Evolutionary conservation across 306 rosid species (phyloP).

Genomic region (Vicia villosa): DNA sequence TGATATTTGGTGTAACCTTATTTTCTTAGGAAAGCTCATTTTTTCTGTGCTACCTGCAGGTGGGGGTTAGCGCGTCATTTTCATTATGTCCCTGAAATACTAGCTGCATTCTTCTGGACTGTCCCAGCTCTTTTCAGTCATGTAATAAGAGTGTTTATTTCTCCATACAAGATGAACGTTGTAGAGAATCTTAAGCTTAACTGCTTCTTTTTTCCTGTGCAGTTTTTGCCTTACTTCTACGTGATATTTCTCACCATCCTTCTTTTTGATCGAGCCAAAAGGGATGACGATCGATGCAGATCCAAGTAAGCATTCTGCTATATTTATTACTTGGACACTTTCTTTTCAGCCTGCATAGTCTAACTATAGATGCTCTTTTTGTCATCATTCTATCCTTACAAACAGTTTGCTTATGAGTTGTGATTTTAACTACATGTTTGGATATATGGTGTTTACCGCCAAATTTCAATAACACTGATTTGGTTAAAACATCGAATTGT

Average conservation of each 20-base stretch:
- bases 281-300: slow-evolving; percentile 92
- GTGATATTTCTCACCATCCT: slow-evolving; percentile 88
- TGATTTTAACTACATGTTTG: background rate
- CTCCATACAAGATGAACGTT: slow-evolving; percentile 29
- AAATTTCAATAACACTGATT: background rate
- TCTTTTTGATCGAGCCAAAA: slow-evolving; percentile 90
- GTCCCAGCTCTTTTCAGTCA: slow-evolving; percentile 91
- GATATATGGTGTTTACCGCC: background rate
- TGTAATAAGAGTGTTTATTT: slow-evolving; percentile 53
- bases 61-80: slow-evolving; percentile 98
- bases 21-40: slow-evolving; percentile 19
- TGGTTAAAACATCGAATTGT: background rate
- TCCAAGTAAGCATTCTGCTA: slow-evolving; percentile 74
- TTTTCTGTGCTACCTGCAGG: slow-evolving; percentile 60
- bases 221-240: slow-evolving; percentile 93
- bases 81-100: slow-evolving; percentile 96
- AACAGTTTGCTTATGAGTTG: slow-evolving; percentile 1
- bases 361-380: background rate
- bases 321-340: slow-evolving; percentile 11
- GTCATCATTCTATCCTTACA: slow-evolving; percentile 1
- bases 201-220: slow-evolving; percentile 38
- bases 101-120: slow-evolving; percentile 97
- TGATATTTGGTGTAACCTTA: background rate
- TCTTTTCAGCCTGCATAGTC: background rate
- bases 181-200: slow-evolving; percentile 31